Evolutionary conservation across 768 basidiomycete genomes (phyloP).

Genomic region (Pleurotus sapidus): DNA sequence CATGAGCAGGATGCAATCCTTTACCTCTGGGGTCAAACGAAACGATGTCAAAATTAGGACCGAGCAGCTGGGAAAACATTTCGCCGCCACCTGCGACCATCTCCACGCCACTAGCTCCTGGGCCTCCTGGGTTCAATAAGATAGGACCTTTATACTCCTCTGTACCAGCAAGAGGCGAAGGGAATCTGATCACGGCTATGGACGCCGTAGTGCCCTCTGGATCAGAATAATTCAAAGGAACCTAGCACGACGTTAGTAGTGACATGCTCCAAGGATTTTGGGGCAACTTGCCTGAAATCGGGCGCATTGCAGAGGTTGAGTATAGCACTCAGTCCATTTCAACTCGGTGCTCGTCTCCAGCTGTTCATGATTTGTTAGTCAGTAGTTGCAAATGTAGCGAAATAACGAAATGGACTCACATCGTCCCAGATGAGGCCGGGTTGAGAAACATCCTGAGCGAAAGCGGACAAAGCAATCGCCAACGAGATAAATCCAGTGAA

Average conservation of each 20-base stretch:
- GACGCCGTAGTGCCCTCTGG: constrained; percentile 31
- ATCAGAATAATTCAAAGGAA: constrained; percentile 42
- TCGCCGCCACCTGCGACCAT: constrained; percentile 19
- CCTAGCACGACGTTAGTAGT: constrained; percentile 22
- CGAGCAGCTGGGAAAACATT: constrained; percentile 26
- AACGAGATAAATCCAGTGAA: too few relatives aligned
- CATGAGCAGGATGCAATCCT: neutral
- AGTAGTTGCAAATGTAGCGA: too few relatives aligned
- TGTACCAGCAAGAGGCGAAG: constrained; percentile 23
- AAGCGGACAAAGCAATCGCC: too few relatives aligned
- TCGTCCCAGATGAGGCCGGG: too few relatives aligned
- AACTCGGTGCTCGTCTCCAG: constrained; percentile 13
- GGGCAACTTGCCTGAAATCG: constrained; percentile 22
- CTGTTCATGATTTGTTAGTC: too few relatives aligned
- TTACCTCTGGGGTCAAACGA: constrained; percentile 45
- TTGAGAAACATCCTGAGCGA: too few relatives aligned
- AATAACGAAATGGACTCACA: too few relatives aligned
- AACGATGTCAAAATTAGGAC: constrained; percentile 41
- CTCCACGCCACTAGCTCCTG: constrained; percentile 40
- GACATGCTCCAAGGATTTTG: neutral
- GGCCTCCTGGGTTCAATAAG: constrained; percentile 45
- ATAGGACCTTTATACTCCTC: constrained; percentile 39
- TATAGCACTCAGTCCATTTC: constrained; percentile 21
- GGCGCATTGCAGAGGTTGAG: constrained; percentile 23
- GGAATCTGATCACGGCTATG: constrained; percentile 39